These are phyloP conservation scores for Fomes fomentarius DNA, from an alignment of 1,284 basidiomycete genomes.

Conservation along the genomic window DNA sequence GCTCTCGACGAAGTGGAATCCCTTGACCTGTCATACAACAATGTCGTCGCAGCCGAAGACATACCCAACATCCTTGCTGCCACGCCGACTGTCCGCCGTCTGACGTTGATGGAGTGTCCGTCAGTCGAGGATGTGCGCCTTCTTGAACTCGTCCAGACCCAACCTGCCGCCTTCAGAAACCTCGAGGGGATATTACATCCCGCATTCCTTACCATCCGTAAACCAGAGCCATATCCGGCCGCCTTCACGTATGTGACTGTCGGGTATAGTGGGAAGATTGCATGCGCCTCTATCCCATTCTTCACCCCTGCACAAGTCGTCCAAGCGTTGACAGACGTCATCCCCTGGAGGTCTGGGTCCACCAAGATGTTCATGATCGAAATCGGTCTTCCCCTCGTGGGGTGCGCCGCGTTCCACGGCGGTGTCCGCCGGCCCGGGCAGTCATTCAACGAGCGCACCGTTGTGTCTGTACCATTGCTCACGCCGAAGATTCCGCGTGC, in stretches of 20 bases:
- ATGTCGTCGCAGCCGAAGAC: slow-evolving; percentile 20
- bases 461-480: neutral
- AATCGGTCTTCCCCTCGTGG: neutral
- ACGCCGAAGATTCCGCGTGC: neutral
- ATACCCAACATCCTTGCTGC: slow-evolving; percentile 24
- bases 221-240: neutral
- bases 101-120: slow-evolving; percentile 32
- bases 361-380: neutral
- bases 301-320: slow-evolving; percentile 9
- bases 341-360: neutral
- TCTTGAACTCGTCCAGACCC: slow-evolving; percentile 18
- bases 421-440: neutral
- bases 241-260: slow-evolving; percentile 12
- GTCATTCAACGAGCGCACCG: neutral
- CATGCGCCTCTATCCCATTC: neutral
- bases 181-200: slow-evolving; percentile 36
- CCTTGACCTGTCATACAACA: slow-evolving; percentile 32
- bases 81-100: slow-evolving; percentile 26
- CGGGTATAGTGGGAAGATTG: neutral
- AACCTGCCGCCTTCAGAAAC: slow-evolving; percentile 29
- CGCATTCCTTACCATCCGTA: slow-evolving; percentile 11
- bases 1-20: slow-evolving; percentile 13
- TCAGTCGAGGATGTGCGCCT: slow-evolving; percentile 28
- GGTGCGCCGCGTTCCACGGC: neutral
- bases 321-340: neutral